phyloP scores from a whole-genome alignment of 2,329 filamentous ascomycete genomes.

The Drechslerella dactyloides region DNA sequence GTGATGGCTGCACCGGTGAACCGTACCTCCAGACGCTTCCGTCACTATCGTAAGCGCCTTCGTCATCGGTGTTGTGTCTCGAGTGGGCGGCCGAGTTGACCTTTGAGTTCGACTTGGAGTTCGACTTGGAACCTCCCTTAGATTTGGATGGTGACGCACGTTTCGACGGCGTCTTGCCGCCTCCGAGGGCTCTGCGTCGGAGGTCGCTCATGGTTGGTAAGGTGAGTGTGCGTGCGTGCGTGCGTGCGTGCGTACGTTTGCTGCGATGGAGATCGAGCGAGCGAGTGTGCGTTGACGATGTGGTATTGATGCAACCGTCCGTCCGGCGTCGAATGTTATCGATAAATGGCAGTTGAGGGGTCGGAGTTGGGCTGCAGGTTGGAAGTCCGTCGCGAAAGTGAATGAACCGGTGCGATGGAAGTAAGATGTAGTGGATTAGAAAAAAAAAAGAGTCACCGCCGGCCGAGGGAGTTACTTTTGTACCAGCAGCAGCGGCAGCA shows the following conservation, averaged over 20 bases:
- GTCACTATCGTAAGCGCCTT: slow-evolving; percentile 66
- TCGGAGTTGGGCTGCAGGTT: neutral
- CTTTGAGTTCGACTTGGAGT: slow-evolving; percentile 67
- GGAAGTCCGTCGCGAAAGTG: neutral
- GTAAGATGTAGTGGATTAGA: neutral
- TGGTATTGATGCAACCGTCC: slow-evolving; percentile 8
- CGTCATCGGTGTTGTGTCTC: slow-evolving; percentile 70
- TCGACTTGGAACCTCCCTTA: slow-evolving; percentile 69
- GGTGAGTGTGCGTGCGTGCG: neutral
- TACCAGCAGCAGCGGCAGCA: too few relatives aligned
- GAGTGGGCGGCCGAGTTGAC: slow-evolving; percentile 67
- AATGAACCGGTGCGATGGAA: neutral
- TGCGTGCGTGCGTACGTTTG: neutral
- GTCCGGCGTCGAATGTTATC: neutral
- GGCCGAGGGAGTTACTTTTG: too few relatives aligned
- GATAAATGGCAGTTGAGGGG: slow-evolving; percentile 3
- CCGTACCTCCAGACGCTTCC: slow-evolving; percentile 64
- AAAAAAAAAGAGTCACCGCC: too few relatives aligned
- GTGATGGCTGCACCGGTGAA: slow-evolving; percentile 11
- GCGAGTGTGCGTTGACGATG: slow-evolving; percentile 3
- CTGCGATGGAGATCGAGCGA: neutral
- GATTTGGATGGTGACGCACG: slow-evolving; percentile 59
- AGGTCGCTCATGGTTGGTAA: slow-evolving; percentile 66
- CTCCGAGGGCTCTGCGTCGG: slow-evolving; percentile 73
- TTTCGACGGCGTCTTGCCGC: slow-evolving; percentile 73